A percentile compares a stretch with the other conserved stretches of the same genome.
Conservation (phyloP, 2,329 filamentous ascomycete genomes). For the Phyllosticta paracitricarpa region DNA sequence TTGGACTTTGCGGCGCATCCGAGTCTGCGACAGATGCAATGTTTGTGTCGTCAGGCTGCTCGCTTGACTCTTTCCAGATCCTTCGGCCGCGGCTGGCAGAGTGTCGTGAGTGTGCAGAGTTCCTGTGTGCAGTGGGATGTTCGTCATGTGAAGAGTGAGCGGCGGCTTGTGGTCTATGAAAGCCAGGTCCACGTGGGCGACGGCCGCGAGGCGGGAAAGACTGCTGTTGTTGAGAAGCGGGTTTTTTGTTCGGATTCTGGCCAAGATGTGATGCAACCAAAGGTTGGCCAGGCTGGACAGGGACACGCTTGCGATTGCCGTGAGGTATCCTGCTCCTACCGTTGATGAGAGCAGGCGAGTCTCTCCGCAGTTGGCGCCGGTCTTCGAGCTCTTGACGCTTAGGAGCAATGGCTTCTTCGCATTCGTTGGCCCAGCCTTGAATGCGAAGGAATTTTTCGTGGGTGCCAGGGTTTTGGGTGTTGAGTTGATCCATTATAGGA, state of each 20-base stretch:
- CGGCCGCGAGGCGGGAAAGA: background rate
- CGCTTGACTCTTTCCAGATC: background rate
- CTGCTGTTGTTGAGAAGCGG: background rate
- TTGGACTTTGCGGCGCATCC: background rate
- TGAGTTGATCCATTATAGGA: too few species aligned
- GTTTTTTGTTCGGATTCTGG: too few species aligned
- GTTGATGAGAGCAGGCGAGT: background rate
- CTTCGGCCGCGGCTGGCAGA: background rate
- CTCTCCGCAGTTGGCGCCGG: too few species aligned
- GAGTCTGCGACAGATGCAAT: background rate
- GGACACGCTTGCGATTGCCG: background rate
- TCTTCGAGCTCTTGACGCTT: too few species aligned
- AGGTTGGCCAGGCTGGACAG: background rate
- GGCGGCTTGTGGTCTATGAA: background rate
- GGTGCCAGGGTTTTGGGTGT: too few species aligned
- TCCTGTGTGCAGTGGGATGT: background rate
- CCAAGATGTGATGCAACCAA: too few species aligned
- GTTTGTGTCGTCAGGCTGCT: background rate
- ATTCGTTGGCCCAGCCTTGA: background rate
- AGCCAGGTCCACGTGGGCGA: background rate
- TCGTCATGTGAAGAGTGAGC: background rate
- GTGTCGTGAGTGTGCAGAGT: background rate
- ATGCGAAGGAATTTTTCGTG: background rate
- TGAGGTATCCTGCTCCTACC: background rate
- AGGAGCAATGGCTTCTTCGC: background rate